phyloP scores from a whole-genome alignment of 257 asterid species.

The Solanum virginianum region DNA sequence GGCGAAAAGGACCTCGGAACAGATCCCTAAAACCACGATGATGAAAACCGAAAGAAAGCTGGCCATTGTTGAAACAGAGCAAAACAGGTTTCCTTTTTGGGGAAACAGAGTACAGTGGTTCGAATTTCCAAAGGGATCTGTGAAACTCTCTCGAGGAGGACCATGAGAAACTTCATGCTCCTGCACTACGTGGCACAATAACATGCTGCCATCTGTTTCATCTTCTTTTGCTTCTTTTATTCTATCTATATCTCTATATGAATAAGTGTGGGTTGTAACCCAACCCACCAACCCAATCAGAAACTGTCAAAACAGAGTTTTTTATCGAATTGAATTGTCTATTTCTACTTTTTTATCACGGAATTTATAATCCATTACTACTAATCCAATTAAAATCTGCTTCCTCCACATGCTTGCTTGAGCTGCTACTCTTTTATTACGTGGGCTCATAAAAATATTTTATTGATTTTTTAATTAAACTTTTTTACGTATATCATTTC shows the following conservation, averaged over 20 bases:
- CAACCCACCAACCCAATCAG: too few relatives aligned
- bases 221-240: background rate
- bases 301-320: too few relatives aligned
- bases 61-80: conserved; percentile 22
- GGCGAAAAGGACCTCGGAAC: conserved; percentile 14
- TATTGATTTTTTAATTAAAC: too few relatives aligned
- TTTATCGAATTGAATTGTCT: fast-evolving
- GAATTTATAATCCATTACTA: too few relatives aligned
- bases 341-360: too few relatives aligned
- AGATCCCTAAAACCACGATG: conserved; percentile 14
- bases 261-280: too few relatives aligned
- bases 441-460: too few relatives aligned
- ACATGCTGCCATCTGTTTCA: background rate
- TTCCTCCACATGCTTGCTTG: fast-evolving
- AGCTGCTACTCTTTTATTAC: too few relatives aligned
- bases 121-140: background rate
- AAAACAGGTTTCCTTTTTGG: background rate
- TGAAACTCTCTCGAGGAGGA: too few relatives aligned
- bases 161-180: background rate
- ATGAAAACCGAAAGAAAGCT: conserved; percentile 15
- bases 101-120: background rate
- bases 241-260: too few relatives aligned
- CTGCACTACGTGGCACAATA: background rate
- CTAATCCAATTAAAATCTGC: fast-evolving
- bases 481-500: too few relatives aligned